Conservation (phyloP, 441 rosid genomes). For the Bruguiera hainesii region DNA sequence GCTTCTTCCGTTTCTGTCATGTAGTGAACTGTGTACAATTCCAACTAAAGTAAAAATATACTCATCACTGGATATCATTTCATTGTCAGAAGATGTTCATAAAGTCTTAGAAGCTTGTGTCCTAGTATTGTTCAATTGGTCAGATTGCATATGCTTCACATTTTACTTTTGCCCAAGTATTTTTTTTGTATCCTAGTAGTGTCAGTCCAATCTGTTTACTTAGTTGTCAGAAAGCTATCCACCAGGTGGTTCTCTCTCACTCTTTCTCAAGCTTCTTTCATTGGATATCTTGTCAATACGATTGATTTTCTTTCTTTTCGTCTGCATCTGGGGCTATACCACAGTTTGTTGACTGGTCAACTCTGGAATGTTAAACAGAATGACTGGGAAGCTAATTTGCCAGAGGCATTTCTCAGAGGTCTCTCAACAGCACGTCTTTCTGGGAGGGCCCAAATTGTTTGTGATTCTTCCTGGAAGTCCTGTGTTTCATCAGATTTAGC, state of each 20-base stretch:
- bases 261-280: no score
- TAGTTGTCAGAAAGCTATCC: not conserved
- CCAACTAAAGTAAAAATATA: no score
- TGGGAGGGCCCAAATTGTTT: conserved; percentile 79
- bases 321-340: conserved; percentile 1
- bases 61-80: no score
- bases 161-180: not conserved
- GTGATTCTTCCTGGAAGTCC: conserved; percentile 44
- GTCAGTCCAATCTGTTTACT: not conserved
- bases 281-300: not conserved
- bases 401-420: conserved; percentile 64
- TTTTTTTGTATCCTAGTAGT: not conserved
- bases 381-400: conserved; percentile 38
- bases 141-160: not conserved
- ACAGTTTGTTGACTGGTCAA: conserved; percentile 12
- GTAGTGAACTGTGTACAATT: no score
- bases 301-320: conserved; percentile 3
- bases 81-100: no score
- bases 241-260: not conserved
- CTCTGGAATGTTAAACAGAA: conserved; percentile 32
- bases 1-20: not conserved
- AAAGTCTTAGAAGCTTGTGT: no score
- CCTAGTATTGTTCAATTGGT: not conserved
- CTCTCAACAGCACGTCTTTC: conserved; percentile 69
- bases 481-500: conserved; percentile 25